A percentile compares a stretch with the other conserved stretches of the same genome.
Evolutionary conservation across 495 filamentous ascomycete species (phyloP).

Genomic region (Neurospora sp.): DNA sequence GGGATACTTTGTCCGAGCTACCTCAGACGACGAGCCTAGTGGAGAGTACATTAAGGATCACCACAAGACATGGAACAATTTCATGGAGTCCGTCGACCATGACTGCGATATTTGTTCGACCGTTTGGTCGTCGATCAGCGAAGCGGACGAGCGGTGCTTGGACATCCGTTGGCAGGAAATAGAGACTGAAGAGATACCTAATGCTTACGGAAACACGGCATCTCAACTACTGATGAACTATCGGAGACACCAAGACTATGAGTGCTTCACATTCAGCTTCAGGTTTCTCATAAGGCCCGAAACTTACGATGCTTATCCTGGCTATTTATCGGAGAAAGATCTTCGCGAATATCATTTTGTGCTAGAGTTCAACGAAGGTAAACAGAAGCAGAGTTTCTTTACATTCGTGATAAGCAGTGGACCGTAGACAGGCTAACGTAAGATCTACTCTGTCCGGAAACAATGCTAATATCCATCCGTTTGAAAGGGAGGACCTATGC

Average conservation of each 20-base stretch:
- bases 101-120: background rate
- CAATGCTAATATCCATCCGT: background rate
- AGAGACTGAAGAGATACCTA: background rate
- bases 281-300: background rate
- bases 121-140: fast-evolving
- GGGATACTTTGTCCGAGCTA: background rate
- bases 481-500: background rate
- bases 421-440: background rate
- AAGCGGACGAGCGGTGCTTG: fast-evolving
- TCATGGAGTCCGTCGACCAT: background rate
- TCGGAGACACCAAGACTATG: background rate
- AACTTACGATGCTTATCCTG: fast-evolving
- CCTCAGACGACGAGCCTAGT: background rate
- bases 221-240: background rate
- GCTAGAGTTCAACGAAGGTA: background rate
- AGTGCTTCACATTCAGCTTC: background rate
- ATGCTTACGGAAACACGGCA: background rate
- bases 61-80: background rate
- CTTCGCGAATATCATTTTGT: background rate
- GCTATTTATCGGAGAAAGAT: fast-evolving
- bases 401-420: background rate
- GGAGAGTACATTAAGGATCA: background rate
- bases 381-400: background rate
- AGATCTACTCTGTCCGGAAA: background rate
- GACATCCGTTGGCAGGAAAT: background rate